These are phyloP conservation scores for Eutrema salsugineum DNA, from an alignment of 441 rosid species.

Conservation along the genomic window DNA sequence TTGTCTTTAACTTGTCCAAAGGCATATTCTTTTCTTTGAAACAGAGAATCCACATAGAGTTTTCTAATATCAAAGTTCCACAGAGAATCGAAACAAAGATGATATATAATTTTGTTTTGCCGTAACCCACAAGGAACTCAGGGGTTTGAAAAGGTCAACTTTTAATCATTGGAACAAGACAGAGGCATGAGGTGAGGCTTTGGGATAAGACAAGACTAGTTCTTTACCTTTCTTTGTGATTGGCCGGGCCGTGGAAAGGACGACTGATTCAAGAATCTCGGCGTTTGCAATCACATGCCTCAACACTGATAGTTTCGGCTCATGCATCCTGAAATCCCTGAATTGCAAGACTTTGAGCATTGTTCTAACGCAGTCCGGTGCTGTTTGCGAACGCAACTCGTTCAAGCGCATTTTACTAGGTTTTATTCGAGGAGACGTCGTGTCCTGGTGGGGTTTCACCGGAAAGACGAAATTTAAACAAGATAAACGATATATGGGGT, in stretches of 20 bases:
- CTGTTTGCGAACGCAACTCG: background rate
- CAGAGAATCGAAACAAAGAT: background rate
- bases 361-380: background rate
- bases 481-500: background rate
- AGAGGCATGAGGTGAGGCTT: conserved; percentile 16
- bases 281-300: conserved; percentile 18
- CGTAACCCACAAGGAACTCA: conserved; percentile 2
- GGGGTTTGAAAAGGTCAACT: background rate
- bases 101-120: background rate
- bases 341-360: conserved; percentile 9
- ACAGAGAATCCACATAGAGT: background rate
- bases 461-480: background rate
- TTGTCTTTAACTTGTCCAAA: conserved; percentile 21
- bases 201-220: conserved; percentile 10
- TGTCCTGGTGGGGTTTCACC: conserved; percentile 16
- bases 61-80: background rate
- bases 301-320: conserved; percentile 8
- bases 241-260: background rate
- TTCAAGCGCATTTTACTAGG: background rate
- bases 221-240: conserved; percentile 6
- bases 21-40: conserved; percentile 9
- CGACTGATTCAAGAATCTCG: conserved; percentile 10
- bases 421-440: background rate
- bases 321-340: background rate
- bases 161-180: background rate